Base-by-base conservation (phyloP, 75 land plant species). In the Cupressus sempervirens region DNA sequence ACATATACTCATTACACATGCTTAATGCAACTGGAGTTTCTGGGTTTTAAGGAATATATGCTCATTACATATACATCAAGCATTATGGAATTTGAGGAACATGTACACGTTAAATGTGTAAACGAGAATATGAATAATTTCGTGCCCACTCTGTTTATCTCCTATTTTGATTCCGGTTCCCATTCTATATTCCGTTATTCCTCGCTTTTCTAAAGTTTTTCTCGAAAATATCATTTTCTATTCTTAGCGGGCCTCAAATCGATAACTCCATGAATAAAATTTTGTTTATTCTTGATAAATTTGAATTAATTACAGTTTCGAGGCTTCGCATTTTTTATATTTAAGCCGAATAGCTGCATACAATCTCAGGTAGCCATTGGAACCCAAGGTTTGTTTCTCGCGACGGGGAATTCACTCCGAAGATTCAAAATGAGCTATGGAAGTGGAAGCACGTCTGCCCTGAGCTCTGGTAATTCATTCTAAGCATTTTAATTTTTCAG, bases 381-480 rank as follows among this genome's bases (percentile, higher is more conserved):
- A 45, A 43, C 13, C 32, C n/a, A 79, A 9, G 45, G 50, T 79
- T 79, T n/a, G 50, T 11, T 41, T 41, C 9, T 79, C 14, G n/a
- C n/a, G 0, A 79, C 81, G 50, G 50, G 81, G 13, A 45, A 79
- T 45, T 79, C 9, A 36, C 45, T 79, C n/a, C 45, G 81, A 32
- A 79, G 46, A 43, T 79, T 79, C 32, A 79, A n/a, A 79, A 79
- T 79, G 81, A 79, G 52, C 13, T 41, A 4, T 12, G 52, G 81
- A 45, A 79, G 6, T n/a, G 52, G 81, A 45, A 79, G 81, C 50
- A 45, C 81, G 20, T 79, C 81, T 12, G 3, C 45, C 46, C 20
- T 26, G 12, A 79, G 81, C 50, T 79, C 50, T 79, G 81, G 81
- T 79, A 43, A 79, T 46, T 70, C 12, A 70, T 70, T 32, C 32